These are phyloP conservation scores for Kondoa subrosea DNA, from an alignment of 768 basidiomycete species.

Conservation along the genomic window DNA sequence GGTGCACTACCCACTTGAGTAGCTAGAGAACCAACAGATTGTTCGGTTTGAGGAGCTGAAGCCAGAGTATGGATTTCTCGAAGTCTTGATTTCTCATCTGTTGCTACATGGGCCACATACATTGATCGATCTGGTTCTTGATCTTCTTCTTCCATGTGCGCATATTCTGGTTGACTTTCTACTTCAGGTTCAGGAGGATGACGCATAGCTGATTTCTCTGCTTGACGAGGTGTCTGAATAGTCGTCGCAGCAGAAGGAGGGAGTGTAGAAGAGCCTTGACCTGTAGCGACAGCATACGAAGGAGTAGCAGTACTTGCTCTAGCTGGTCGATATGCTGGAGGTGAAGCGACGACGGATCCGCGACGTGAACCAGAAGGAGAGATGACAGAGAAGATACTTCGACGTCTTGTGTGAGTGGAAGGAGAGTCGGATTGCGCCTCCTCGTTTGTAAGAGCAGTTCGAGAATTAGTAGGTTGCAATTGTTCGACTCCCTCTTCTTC, in stretches of 20 bases:
- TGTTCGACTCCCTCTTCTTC: neutral
- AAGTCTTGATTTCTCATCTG: slow-evolving; percentile 5
- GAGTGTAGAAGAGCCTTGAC: neutral
- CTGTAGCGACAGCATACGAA: neutral
- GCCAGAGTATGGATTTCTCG: neutral
- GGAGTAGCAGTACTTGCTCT: neutral
- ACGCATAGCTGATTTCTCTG: neutral
- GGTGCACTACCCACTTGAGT: neutral
- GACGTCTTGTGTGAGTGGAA: neutral
- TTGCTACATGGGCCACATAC: slow-evolving; percentile 2
- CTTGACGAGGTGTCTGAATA: neutral
- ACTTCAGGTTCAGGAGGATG: neutral
- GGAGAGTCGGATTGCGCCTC: neutral
- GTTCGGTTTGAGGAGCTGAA: neutral
- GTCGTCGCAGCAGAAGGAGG: neutral
- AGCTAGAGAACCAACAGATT: no score
- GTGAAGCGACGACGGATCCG: neutral
- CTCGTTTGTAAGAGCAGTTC: neutral
- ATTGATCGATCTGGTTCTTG: neutral
- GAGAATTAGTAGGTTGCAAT: neutral
- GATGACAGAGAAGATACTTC: neutral
- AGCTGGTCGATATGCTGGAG: neutral
- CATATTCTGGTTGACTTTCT: neutral
- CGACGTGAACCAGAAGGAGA: neutral
- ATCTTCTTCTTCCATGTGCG: neutral